A percentile compares a stretch with the other conserved stretches of the same genome.
phyloP scores from a whole-genome alignment of 306 rosid genomes.

The Alnus rubra region DNA sequence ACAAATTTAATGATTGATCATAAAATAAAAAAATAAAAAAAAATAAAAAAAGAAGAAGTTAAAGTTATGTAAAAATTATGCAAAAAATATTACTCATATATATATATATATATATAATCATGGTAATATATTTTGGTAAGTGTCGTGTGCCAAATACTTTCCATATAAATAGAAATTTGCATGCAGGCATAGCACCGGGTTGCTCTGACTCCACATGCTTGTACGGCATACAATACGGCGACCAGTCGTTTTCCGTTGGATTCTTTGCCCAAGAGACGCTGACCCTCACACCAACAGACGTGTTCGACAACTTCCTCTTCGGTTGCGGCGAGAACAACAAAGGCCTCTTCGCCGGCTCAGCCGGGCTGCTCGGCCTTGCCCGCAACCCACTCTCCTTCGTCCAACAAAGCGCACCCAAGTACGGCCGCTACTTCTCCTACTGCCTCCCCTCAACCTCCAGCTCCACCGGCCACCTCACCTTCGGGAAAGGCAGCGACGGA shows the following conservation, averaged over 20 bases:
- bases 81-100: no score
- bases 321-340: slow-evolving; percentile 79
- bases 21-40: no score
- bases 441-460: slow-evolving; percentile 69
- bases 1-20: no score
- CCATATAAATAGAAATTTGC: no score
- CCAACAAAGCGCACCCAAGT: slow-evolving; percentile 59
- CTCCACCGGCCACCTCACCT: slow-evolving; percentile 51
- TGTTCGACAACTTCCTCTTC: slow-evolving; percentile 40
- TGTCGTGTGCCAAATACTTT: no score
- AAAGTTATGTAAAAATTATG: no score
- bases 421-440: slow-evolving; percentile 59
- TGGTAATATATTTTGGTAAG: no score
- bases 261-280: slow-evolving; percentile 51
- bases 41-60: no score
- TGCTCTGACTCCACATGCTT: slow-evolving; percentile 51
- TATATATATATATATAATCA: no score
- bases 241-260: slow-evolving; percentile 59
- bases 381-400: slow-evolving; percentile 62
- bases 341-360: slow-evolving; percentile 56
- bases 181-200: slow-evolving; percentile 40
- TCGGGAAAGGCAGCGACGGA: slow-evolving; percentile 24
- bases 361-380: slow-evolving; percentile 79
- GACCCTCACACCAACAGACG: slow-evolving; percentile 29
- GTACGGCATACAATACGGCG: slow-evolving; percentile 57